phyloP scores from a whole-genome alignment of 2,329 filamentous ascomycete species.

The Aureobasidium sp. region DNA sequence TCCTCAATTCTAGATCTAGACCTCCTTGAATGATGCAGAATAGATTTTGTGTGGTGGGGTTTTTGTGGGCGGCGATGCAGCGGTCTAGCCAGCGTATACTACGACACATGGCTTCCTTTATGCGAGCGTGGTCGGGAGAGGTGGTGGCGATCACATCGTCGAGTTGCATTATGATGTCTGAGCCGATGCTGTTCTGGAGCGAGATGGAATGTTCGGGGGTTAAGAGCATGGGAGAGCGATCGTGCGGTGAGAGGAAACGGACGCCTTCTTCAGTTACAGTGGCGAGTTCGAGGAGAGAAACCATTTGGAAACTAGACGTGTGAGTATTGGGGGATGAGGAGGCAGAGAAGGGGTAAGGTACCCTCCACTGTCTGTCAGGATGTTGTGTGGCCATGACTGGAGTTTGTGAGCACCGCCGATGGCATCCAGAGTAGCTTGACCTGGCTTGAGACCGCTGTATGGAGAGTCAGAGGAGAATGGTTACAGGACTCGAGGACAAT shows the following conservation, averaged over 20 bases:
- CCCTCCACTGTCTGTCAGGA: constrained; percentile 60
- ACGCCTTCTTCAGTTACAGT: constrained; percentile 94
- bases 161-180: constrained; percentile 98
- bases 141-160: constrained; percentile 97
- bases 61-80: constrained; percentile 82
- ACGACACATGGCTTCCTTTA: constrained; percentile 90
- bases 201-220: constrained; percentile 96
- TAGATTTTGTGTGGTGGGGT: constrained; percentile 76
- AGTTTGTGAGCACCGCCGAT: constrained; percentile 90
- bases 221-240: constrained; percentile 89
- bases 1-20: constrained; percentile 75
- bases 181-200: constrained; percentile 93
- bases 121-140: constrained; percentile 76
- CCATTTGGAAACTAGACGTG: constrained; percentile 83
- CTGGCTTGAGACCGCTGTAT: constrained; percentile 70
- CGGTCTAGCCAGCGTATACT: constrained; percentile 94
- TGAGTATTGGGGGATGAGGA: background rate
- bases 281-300: constrained; percentile 85
- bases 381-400: constrained; percentile 92
- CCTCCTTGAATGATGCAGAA: constrained; percentile 99
- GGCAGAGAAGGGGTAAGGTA: constrained; percentile 13
- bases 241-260: constrained; percentile 90
- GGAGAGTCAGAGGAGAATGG: background rate
- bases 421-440: constrained; percentile 76
- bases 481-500: background rate